Conservation (phyloP, 768 basidiomycete genomes). For the Leccinum longicurvipes region DNA sequence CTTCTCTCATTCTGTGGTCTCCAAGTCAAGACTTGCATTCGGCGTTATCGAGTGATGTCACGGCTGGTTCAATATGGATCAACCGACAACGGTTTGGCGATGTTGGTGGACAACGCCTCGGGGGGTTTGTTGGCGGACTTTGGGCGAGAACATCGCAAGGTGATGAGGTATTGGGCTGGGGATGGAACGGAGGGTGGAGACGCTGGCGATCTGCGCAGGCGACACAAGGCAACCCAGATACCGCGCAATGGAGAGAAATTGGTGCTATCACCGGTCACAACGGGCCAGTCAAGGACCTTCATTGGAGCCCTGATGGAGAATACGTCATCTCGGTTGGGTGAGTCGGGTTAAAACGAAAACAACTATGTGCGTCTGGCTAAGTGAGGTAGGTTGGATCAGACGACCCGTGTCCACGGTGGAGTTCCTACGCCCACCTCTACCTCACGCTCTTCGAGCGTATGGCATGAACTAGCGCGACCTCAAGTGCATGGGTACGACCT, state of each 20-base stretch:
- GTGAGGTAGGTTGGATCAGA: constrained; percentile 74
- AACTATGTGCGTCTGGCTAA: not conserved
- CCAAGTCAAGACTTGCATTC: constrained; percentile 52
- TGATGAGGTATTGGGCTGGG: constrained; percentile 72
- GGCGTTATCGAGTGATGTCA: constrained; percentile 36
- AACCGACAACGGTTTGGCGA: constrained; percentile 91
- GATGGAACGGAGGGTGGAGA: constrained; percentile 94
- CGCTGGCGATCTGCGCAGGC: constrained; percentile 59
- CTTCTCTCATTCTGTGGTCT: constrained; percentile 93
- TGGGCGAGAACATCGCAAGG: constrained; percentile 60
- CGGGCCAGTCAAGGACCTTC: constrained; percentile 72
- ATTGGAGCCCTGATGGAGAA: constrained; percentile 84
- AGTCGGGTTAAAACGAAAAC: constrained; percentile 17
- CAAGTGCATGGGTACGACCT: constrained; percentile 98
- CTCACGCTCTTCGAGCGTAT: constrained; percentile 33
- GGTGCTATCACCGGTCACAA: constrained; percentile 86
- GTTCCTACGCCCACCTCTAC: constrained; percentile 24
- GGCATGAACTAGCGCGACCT: constrained; percentile 90
- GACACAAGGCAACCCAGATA: constrained; percentile 17
- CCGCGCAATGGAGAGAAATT: constrained; percentile 67
- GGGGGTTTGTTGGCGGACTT: constrained; percentile 89
- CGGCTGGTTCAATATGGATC: constrained; percentile 73
- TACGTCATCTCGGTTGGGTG: constrained; percentile 87
- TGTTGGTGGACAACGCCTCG: constrained; percentile 83
- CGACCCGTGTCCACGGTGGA: constrained; percentile 82